These are phyloP conservation scores for Trichoderma atroviride DNA, from an alignment of 2,329 filamentous ascomycete genomes.

Conservation along the genomic window DNA sequence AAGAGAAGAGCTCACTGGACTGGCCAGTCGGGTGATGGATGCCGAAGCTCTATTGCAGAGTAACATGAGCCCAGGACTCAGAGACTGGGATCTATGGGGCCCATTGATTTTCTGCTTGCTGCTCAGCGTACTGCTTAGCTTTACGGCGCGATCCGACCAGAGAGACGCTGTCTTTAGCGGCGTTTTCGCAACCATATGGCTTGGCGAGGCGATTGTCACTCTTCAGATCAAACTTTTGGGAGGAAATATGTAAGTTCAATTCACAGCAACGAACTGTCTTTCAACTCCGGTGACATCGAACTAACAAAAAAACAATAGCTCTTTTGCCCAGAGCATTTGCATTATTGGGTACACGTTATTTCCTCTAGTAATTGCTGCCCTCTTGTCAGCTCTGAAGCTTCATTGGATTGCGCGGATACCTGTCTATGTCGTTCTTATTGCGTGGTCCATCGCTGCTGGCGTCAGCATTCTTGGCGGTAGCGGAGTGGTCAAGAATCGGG, in stretches of 20 bases:
- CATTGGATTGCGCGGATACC: constrained; percentile 83
- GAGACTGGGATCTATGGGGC: constrained; percentile 99
- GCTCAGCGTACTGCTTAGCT: constrained; percentile 83
- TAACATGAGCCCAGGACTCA: constrained; percentile 83
- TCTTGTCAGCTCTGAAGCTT: constrained; percentile 82
- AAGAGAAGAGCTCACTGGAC: constrained; percentile 62
- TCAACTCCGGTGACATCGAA: background rate
- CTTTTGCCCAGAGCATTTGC: constrained; percentile 95
- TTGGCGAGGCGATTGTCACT: constrained; percentile 96
- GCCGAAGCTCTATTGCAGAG: constrained; percentile 64
- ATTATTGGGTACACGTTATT: constrained; percentile 99
- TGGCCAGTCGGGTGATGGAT: constrained; percentile 65
- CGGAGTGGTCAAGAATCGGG: constrained; percentile 91
- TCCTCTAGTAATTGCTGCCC: constrained; percentile 87
- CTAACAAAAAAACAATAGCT: constrained; percentile 57
- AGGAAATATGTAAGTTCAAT: constrained; percentile 82
- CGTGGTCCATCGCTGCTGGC: constrained; percentile 92
- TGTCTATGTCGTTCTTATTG: constrained; percentile 83
- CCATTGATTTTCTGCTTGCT: constrained; percentile 92
- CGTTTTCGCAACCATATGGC: constrained; percentile 95
- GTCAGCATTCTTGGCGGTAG: constrained; percentile 95
- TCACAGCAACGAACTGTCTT: background rate
- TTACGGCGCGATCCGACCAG: constrained; percentile 77
- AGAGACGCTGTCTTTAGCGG: constrained; percentile 90
- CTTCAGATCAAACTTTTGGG: constrained; percentile 95